These are phyloP conservation scores for Microcyclospora pomicola DNA, from an alignment of 2,329 filamentous ascomycete genomes.

Conservation along the genomic window DNA sequence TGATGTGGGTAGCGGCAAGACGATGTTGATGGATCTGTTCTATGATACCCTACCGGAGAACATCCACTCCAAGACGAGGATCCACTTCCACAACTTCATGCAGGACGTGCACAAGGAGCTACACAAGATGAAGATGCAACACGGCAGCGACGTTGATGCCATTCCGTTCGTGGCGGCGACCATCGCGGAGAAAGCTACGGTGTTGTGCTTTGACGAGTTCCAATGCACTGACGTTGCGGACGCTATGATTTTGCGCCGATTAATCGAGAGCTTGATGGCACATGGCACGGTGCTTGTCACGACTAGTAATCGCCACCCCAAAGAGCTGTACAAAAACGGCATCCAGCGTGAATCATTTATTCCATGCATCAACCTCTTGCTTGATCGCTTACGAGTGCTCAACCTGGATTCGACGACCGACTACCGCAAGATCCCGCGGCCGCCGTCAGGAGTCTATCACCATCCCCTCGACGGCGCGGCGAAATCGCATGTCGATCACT, in stretches of 20 bases:
- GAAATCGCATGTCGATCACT: slow-evolving; percentile 71
- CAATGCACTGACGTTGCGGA: slow-evolving; percentile 97
- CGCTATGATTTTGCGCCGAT: slow-evolving; percentile 84
- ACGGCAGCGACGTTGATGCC: slow-evolving; percentile 80
- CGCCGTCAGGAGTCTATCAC: slow-evolving; percentile 88
- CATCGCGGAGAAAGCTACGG: slow-evolving; percentile 70
- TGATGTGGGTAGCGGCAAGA: slow-evolving; percentile 95
- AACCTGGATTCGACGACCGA: slow-evolving; percentile 92
- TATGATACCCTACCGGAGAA: slow-evolving; percentile 77
- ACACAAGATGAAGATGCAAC: slow-evolving; percentile 76
- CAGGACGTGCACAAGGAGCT: slow-evolving; percentile 87
- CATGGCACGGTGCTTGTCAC: slow-evolving; percentile 95
- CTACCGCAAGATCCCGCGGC: slow-evolving; percentile 91
- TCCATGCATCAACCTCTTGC: slow-evolving; percentile 85
- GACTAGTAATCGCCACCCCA: slow-evolving; percentile 90
- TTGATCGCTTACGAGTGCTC: slow-evolving; percentile 70
- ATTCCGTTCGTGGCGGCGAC: slow-evolving; percentile 90
- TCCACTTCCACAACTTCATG: slow-evolving; percentile 99
- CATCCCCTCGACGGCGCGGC: slow-evolving; percentile 70
- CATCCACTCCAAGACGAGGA: slow-evolving; percentile 72
- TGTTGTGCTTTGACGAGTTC: slow-evolving; percentile 97
- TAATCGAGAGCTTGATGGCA: slow-evolving; percentile 84
- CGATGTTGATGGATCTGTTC: slow-evolving; percentile 98
- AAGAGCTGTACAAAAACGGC: slow-evolving; percentile 95
- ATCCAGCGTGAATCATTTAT: slow-evolving; percentile 93